Base-by-base conservation (phyloP, 2,329 filamentous ascomycete genomes). In the Pleochaeta shiraiana region DNA sequence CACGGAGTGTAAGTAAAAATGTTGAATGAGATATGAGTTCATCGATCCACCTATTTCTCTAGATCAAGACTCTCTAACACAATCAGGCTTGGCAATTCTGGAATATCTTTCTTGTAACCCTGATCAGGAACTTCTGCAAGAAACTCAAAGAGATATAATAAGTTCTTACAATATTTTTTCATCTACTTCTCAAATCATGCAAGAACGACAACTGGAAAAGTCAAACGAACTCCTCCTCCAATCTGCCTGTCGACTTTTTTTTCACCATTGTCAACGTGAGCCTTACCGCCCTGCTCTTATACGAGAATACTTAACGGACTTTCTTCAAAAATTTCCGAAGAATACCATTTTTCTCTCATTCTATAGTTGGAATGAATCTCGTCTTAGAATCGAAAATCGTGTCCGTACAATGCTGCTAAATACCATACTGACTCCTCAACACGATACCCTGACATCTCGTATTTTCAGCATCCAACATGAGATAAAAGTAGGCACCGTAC, bases 341-440 rank as follows among this genome's bases (percentile, higher is more conserved):
- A 96, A 95, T 74, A 87, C 83, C 1, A 78, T 89, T 5, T 85
- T 96, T 67, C 78, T 95, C 0, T 77, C 81, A 0, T 75, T 93
- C 0, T 86, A 86, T 67, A 80, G 84, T n/a, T 87, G 85, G 77
- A 84, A 88, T 67, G 85, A 92, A 71, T 78, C 83, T 1, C 82
- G 85, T 7, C 82, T 89, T 53, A 81, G 85, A 28, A 79, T 93
- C 64, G 82, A 90, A 67, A 88, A 95, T 69, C 86, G 88, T 21
- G 82, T 95, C 24, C 83, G 87, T n/a, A 77, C 80, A 5, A 74
- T 88, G 9, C 76, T 91, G 12, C 74, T 79, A 24, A 72, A 75
- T 30, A 72, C 70, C 7, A 69, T 75, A 1, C 69, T 76, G 6
- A 70, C 71, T 7, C 68, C 70, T 45, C 69, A 67, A 21, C 68